These are phyloP conservation scores for Stramenopiles sp. DNA, from an alignment of 352 stramenopile genomes.

Conservation along the genomic window DNA sequence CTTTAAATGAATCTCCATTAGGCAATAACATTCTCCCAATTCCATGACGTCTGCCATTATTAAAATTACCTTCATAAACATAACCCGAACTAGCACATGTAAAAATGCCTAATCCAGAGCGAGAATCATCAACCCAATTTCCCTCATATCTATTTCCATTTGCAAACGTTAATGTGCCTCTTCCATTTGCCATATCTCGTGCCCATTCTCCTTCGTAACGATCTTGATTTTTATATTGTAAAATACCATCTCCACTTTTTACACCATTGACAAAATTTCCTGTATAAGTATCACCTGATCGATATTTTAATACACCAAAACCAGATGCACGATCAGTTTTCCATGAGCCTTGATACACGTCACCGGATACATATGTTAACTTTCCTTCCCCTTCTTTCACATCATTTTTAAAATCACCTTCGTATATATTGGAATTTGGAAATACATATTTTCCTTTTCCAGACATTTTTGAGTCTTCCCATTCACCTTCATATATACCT, in stretches of 20 bases:
- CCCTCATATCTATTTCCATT: too few relatives aligned
- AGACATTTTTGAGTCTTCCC: slow-evolving; percentile 29
- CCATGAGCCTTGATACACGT: slow-evolving; percentile 31
- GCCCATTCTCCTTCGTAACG: neutral
- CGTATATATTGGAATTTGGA: slow-evolving; percentile 29
- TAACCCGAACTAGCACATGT: too few relatives aligned
- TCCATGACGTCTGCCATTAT: neutral
- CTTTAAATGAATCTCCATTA: too few relatives aligned
- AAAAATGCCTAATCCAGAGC: too few relatives aligned
- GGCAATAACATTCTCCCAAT: neutral
- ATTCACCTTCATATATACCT: slow-evolving; percentile 35
- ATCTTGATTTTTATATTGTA: neutral
- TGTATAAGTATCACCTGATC: neutral
- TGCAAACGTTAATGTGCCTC: too few relatives aligned
- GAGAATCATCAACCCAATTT: too few relatives aligned
- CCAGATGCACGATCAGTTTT: slow-evolving; percentile 26
- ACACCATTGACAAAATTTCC: neutral
- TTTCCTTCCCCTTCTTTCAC: slow-evolving; percentile 27
- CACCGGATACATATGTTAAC: slow-evolving; percentile 20
- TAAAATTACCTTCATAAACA: neutral
- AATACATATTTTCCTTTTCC: slow-evolving; percentile 28
- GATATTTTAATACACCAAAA: slow-evolving; percentile 10
- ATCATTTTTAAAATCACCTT: slow-evolving; percentile 33
- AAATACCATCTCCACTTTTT: neutral
- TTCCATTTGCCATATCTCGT: neutral